Evolutionary conservation across 192 early-diverging fungal species (phyloP), one percentile per base, ranked within the genome.

Genomic region (Coemansia sp.): DNA sequence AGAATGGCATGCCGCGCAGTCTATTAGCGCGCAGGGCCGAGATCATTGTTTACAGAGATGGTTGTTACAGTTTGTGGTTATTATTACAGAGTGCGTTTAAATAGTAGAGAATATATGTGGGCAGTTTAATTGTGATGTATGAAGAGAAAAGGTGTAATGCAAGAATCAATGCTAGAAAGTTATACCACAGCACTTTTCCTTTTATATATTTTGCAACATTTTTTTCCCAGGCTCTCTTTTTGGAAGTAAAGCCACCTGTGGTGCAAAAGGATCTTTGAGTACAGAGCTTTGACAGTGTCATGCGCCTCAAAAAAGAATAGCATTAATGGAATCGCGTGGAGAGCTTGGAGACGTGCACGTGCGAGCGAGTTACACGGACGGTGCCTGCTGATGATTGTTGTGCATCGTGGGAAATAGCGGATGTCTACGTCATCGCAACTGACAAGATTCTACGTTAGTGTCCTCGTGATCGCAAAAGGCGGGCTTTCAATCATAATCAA

Each of bases 1-100:
- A 46, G 17, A 46, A 46, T 46, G 39, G 17, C 17, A 46, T 14
- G 39, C 39, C 39, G 39, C 39, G 39, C 39, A 17, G 9, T 46
- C 39, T 14, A 46, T 46, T 46, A 58, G 66, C 57, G 32, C 58
- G 58, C 66, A 68, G 29, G 22, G 51, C 66, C 24, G 58, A 57
- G 4, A 57, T 53, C 46, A 68, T 68, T 66, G 8, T 19, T 68
- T 61, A 10, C 46, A 22, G 27, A 17, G 3, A 17, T 1, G 14
- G 17, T 46, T 46, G 39, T 46, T 46, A 46, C 39, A 46, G 39
- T 17, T 9, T 46, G 11, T 14, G 17, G 39, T 46, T 17, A 14
- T 46, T 46, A 3, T 46, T 46, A 46, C 39, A 46, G 39, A 46
- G 39, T 46, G 39, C 3, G 3, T 14, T 17, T 17, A 46, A 46